Conservation (phyloP, 2,329 filamentous ascomycete species). For the Didymellaceae sp. region DNA sequence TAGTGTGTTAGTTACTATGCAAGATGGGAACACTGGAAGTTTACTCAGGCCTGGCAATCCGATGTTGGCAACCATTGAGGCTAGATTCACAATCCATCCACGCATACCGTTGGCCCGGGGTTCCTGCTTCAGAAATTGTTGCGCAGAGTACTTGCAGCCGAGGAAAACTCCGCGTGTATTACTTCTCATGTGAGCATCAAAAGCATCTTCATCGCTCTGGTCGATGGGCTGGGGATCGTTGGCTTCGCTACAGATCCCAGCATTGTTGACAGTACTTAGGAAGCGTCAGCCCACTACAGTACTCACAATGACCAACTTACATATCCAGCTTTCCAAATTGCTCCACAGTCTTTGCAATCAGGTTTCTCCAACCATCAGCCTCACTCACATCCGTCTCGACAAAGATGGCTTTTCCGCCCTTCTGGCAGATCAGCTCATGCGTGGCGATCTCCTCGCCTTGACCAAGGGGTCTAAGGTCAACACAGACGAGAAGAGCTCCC, state of each 20-base stretch:
- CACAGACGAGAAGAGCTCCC: constrained; percentile 16
- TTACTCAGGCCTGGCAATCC: constrained; percentile 42
- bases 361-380: constrained; percentile 31
- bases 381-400: constrained; percentile 42
- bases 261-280: constrained; percentile 44
- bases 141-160: constrained; percentile 47
- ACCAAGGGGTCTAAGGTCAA: constrained; percentile 11
- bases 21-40: neutral
- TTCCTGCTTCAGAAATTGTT: constrained; percentile 49
- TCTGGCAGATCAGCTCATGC: constrained; percentile 27
- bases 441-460: constrained; percentile 16
- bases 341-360: constrained; percentile 33
- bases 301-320: constrained; percentile 25
- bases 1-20: neutral
- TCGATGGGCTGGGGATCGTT: constrained; percentile 33
- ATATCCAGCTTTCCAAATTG: constrained; percentile 44
- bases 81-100: constrained; percentile 51
- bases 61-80: constrained; percentile 35
- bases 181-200: constrained; percentile 46
- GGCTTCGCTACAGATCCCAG: constrained; percentile 43
- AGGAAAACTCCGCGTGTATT: constrained; percentile 43
- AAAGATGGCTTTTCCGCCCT: constrained; percentile 33
- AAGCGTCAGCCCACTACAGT: neutral
- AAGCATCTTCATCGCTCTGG: constrained; percentile 42
- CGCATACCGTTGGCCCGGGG: constrained; percentile 31